These are phyloP conservation scores for Fusarium graminum DNA, from an alignment of 2,329 filamentous ascomycete genomes.

Conservation along the genomic window DNA sequence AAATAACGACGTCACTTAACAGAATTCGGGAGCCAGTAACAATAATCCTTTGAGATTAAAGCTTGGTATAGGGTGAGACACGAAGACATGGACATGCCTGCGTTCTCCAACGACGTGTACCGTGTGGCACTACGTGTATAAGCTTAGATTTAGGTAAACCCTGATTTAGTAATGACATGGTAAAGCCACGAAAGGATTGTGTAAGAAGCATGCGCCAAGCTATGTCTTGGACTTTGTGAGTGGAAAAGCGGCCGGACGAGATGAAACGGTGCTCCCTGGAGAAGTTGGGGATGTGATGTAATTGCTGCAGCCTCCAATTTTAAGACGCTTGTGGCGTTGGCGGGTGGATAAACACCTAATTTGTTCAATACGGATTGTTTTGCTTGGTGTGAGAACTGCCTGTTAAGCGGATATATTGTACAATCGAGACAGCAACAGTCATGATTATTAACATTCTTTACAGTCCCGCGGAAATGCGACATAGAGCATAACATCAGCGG, in stretches of 20 bases:
- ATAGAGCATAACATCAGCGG: not conserved
- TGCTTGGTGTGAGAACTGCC: not conserved
- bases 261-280: constrained; percentile 15
- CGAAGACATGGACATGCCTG: constrained; percentile 6
- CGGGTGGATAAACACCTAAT: not conserved
- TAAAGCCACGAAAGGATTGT: not conserved
- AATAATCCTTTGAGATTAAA: not conserved
- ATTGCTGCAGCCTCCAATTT: not conserved
- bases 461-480: not conserved
- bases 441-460: not conserved
- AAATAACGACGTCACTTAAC: not conserved
- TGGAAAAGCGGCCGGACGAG: not conserved
- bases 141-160: constrained; percentile 16
- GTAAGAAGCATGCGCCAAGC: constrained; percentile 1
- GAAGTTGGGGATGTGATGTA: constrained; percentile 14
- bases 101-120: not conserved
- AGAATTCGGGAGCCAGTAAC: not conserved
- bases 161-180: constrained; percentile 12
- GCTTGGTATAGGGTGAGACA: constrained; percentile 19
- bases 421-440: not conserved
- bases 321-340: constrained; percentile 3
- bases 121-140: not conserved
- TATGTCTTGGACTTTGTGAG: not conserved
- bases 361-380: not conserved
- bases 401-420: not conserved